Conservation (phyloP, 179 eudicot genomes). For the Carnegiea gigantea region DNA sequence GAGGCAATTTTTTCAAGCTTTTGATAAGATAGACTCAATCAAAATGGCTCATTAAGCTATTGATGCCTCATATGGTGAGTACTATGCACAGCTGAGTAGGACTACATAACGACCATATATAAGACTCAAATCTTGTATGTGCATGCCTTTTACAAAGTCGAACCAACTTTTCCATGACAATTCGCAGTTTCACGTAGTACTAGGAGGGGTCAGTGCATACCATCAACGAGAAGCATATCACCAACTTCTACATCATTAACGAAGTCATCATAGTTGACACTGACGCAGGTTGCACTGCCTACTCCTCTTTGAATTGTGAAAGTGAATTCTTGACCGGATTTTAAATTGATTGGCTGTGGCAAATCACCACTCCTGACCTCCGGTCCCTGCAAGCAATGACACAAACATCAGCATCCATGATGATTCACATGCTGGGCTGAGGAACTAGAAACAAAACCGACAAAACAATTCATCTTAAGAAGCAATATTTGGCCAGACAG, state of each 20-base stretch:
- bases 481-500: background rate
- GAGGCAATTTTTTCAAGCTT: background rate
- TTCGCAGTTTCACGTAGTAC: background rate
- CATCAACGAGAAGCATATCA: constrained; percentile 81
- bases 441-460: background rate
- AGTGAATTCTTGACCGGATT: constrained; percentile 61
- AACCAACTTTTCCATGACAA: background rate
- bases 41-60: background rate
- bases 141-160: background rate
- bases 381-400: constrained; percentile 50
- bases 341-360: constrained; percentile 65
- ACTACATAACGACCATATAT: no score
- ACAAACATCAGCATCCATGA: background rate
- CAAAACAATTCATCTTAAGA: background rate
- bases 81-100: background rate
- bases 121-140: background rate
- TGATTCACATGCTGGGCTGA: background rate
- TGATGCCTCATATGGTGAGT: background rate
- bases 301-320: constrained; percentile 79
- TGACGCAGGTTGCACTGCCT: constrained; percentile 60
- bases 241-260: constrained; percentile 79
- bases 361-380: constrained; percentile 89
- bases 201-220: constrained; percentile 31
- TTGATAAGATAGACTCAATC: background rate
- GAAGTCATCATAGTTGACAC: constrained; percentile 81